Base-by-base conservation (phyloP, 441 rosid species). In the Populus hybrid region DNA sequence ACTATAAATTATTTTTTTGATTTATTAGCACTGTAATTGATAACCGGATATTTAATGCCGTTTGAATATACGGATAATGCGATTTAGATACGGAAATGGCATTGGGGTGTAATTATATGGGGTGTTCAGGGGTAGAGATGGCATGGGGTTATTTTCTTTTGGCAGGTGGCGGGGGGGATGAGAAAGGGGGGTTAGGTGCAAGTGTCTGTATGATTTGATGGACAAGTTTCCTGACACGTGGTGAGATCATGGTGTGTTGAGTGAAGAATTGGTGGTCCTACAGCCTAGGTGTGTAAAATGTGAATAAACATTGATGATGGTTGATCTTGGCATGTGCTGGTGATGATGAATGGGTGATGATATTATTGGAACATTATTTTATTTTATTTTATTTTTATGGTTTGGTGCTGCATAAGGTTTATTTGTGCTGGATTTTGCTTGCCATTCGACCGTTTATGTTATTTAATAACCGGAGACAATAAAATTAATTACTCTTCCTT, bases 41-140 rank as follows among this genome's bases (percentile, higher is more conserved):
- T 61, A 9, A 21, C 23, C 4, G 4, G 66, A 9, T 21, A 40
- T 10, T 10, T 21, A 3, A 21, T 61, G 67, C 68, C 71, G 57
- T 57, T 16, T 3, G 61, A 34, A 21, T 68, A 69, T 53, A 68
- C 73, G 73, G 78, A 75, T 21, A 30, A 67, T 30, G 23, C 67
- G n/a, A 69, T 68, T 50, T 34, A 3, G 2, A 40, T 67, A 75
- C 65, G 11, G 42, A 19, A 66, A 24, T 66, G 77, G 65, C 40
- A 42, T 36, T 42, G 53, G 32, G 3, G 18, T 30, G 71, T 75
- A 42, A 67, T 75, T 66, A 66, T 19, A 3, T 7, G 2, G 2
- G 11, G 21, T 40, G 11, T 38, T 18, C 0, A 9, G 77, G 63
- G 26, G 66, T 63, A 63, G 14, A 63, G 4, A 63, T 63, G 66